Evolutionary conservation across 169 alveolate species (phyloP), one percentile per base, ranked within the genome.

Genomic region (Sarcocystis neurona): DNA sequence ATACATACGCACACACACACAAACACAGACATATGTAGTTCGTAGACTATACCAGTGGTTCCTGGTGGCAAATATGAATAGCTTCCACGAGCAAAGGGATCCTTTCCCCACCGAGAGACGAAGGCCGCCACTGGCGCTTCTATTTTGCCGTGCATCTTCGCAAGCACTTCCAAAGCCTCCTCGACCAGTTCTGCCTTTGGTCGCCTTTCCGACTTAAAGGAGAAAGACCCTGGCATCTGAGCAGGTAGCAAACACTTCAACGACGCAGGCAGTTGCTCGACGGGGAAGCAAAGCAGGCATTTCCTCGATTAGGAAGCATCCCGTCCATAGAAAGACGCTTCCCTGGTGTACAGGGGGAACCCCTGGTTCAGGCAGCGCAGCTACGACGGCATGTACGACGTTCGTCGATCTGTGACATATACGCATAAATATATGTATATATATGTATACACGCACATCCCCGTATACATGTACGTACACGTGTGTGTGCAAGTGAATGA

Each of bases 21-120:
- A n/a, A n/a, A n/a, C n/a, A n/a, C n/a, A n/a, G n/a, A n/a, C n/a
- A 6, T 15, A 10, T 48, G 15, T 58, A 20, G 27, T 20, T 58
- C n/a, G 15, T 6, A 20, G 5, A 10, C 75, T n/a, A 30, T 41
- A 63, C 75, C 75, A n/a, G 84, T 37, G 20, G 78, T 60, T 27
- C 90, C 90, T 0, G 90, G 84, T n/a, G 90, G 84, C 32, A 85
- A 72, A 58, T 43, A 85, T 18, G 90, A 85, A 43, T 85, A 85
- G 53, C 85, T 85, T 18, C 90, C 90, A 1, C 90, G 0, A 41
- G 90, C 74, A 43, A 68, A 85, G 12, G 90, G 90, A 44, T 85
- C 90, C 20, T 39, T 39, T 37, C 41, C 41, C 90, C 90, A 85
- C 27, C 90, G 85, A 1, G 90, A 85, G n/a, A 66, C 85, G 46